Evolutionary conservation across 1,284 basidiomycete species (phyloP).

Genomic region (Ceratobasidium sp.): DNA sequence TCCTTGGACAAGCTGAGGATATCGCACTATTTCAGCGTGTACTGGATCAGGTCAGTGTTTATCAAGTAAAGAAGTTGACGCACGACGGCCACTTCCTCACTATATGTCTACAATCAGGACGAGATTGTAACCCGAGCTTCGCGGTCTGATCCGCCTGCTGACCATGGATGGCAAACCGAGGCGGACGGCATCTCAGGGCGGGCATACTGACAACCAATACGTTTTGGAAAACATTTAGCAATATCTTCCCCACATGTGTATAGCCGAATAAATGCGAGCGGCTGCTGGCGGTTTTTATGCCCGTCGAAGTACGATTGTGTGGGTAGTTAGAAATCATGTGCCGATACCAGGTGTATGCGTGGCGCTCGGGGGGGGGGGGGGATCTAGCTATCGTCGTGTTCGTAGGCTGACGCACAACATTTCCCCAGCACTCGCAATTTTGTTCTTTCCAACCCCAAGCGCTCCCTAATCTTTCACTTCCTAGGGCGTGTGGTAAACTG

Average conservation of each 20-base stretch:
- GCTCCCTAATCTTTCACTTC: not conserved
- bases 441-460: not conserved
- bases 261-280: too few species aligned
- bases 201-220: too few species aligned
- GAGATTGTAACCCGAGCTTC: not conserved
- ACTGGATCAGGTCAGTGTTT: not conserved
- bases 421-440: not conserved
- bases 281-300: too few species aligned
- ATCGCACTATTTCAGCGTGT: not conserved
- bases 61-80: not conserved
- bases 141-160: not conserved
- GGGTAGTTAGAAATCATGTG: too few species aligned
- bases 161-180: not conserved
- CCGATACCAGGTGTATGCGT: too few species aligned
- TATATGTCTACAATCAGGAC: not conserved
- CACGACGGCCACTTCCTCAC: too few species aligned
- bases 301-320: too few species aligned
- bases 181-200: too few species aligned
- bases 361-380: too few species aligned
- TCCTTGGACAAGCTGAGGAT: conserved; percentile 1
- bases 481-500: not conserved
- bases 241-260: too few species aligned
- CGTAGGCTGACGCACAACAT: not conserved
- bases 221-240: too few species aligned
- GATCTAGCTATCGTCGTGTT: not conserved